Percentiles rank a stretch among this genome's conserved stretches.
These are phyloP conservation scores for Emydomyces testavorans DNA, from an alignment of 2,329 filamentous ascomycete species.

Conservation along the genomic window DNA sequence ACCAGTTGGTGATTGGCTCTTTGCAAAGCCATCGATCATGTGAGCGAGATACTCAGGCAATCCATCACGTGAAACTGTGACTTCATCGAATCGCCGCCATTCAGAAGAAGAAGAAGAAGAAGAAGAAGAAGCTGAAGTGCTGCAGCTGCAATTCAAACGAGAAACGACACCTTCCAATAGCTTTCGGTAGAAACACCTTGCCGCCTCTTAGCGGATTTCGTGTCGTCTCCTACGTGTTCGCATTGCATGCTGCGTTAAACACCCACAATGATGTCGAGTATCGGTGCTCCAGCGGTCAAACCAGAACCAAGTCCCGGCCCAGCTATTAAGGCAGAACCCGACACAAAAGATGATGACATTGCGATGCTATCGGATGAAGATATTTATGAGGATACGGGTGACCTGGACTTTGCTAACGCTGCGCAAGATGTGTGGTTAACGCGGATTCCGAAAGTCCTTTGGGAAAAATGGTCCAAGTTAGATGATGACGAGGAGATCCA, in stretches of 20 bases:
- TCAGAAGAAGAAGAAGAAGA: no score
- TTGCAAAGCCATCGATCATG: no score
- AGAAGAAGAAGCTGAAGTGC: no score
- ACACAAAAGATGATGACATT: constrained; percentile 28
- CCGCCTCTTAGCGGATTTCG: neutral
- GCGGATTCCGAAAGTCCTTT: constrained; percentile 66
- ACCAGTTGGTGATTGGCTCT: no score
- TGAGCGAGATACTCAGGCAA: neutral
- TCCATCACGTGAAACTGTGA: constrained; percentile 6
- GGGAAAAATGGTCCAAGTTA: constrained; percentile 64
- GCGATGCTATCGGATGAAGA: constrained; percentile 48
- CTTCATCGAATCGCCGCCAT: constrained; percentile 4
- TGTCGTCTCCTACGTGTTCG: neutral
- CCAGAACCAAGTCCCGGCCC: constrained; percentile 30
- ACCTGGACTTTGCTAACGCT: constrained; percentile 47
- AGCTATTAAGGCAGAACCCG: constrained; percentile 34
- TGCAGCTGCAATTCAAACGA: neutral
- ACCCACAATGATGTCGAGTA: constrained; percentile 8
- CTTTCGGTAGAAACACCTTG: neutral
- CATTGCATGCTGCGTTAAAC: neutral
- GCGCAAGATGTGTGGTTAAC: constrained; percentile 54
- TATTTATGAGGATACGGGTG: constrained; percentile 56
- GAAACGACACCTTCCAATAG: neutral
- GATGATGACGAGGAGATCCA: constrained; percentile 73
- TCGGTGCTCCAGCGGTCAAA: constrained; percentile 23